A percentile compares a stretch with the other conserved stretches of the same genome.
Conservation (phyloP, 768 basidiomycete genomes). For the Mycena alexandri region DNA sequence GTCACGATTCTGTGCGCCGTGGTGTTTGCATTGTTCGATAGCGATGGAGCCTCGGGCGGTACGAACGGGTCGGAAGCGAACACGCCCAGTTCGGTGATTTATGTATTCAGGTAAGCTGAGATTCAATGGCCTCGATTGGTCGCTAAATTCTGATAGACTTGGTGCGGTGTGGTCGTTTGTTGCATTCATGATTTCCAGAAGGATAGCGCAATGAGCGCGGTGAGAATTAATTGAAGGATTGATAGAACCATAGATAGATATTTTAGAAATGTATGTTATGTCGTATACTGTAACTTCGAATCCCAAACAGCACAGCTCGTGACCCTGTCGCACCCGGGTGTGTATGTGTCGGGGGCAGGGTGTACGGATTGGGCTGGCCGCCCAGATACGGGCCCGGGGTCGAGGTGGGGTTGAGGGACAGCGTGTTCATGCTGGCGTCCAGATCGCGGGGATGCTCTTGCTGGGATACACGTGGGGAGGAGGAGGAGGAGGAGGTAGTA, state of each 20-base stretch:
- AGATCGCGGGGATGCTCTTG: too few species aligned
- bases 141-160: not conserved
- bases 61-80: conserved; percentile 21
- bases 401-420: too few species aligned
- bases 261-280: not conserved
- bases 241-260: not conserved
- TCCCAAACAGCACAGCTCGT: too few species aligned
- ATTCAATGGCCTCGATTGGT: not conserved
- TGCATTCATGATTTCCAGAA: conserved; percentile 6
- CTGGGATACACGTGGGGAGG: too few species aligned
- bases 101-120: conserved; percentile 77
- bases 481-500: too few species aligned
- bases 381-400: too few species aligned
- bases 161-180: conserved; percentile 24
- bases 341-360: too few species aligned
- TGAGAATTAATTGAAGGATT: not conserved
- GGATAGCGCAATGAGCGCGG: not conserved
- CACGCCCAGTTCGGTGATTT: conserved; percentile 76
- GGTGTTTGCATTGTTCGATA: conserved; percentile 87
- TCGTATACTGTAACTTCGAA: not conserved
- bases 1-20: conserved; percentile 88
- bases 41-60: conserved; percentile 44
- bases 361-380: too few species aligned
- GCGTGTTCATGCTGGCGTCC: too few species aligned
- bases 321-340: too few species aligned